Evolutionary conservation across 1,139 yeast species (phyloP).

Genomic region (Geotrichum fermentans): DNA sequence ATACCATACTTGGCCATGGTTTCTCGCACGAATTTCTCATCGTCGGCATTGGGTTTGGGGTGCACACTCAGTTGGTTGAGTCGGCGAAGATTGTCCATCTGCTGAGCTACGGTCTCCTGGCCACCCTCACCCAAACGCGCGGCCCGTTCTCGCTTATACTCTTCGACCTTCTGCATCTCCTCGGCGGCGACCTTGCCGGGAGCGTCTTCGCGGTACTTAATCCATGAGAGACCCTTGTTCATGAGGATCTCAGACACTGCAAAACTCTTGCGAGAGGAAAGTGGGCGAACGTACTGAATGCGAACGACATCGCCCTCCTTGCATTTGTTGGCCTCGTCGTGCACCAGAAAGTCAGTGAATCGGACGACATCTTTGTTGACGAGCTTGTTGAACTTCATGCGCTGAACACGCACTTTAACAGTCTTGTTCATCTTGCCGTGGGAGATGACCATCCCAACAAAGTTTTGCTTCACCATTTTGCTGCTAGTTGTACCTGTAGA

Average conservation of each 20-base stretch:
- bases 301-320: constrained; percentile 95
- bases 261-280: constrained; percentile 76
- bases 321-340: constrained; percentile 87
- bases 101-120: constrained; percentile 25
- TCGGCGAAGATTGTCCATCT: constrained; percentile 29
- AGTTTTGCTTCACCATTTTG: constrained; percentile 80
- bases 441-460: constrained; percentile 86
- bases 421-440: constrained; percentile 96
- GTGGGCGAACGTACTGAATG: constrained; percentile 83
- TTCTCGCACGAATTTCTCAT: constrained; percentile 11
- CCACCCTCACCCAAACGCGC: constrained; percentile 29
- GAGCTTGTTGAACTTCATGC: constrained; percentile 50
- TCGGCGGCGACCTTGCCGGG: constrained; percentile 58
- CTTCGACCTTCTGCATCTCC: constrained; percentile 51
- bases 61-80: constrained; percentile 18
- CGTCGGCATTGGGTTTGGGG: constrained; percentile 15
- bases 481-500: neutral
- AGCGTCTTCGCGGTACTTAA: constrained; percentile 69
- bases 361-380: constrained; percentile 73
- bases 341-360: constrained; percentile 83
- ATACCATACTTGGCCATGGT: constrained; percentile 49
- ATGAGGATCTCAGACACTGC: constrained; percentile 92
- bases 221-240: constrained; percentile 89
- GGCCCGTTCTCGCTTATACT: constrained; percentile 38
- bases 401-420: constrained; percentile 83